Conservation (phyloP, 2,329 filamentous ascomycete genomes). For the Apiospora rasikravindrae region DNA sequence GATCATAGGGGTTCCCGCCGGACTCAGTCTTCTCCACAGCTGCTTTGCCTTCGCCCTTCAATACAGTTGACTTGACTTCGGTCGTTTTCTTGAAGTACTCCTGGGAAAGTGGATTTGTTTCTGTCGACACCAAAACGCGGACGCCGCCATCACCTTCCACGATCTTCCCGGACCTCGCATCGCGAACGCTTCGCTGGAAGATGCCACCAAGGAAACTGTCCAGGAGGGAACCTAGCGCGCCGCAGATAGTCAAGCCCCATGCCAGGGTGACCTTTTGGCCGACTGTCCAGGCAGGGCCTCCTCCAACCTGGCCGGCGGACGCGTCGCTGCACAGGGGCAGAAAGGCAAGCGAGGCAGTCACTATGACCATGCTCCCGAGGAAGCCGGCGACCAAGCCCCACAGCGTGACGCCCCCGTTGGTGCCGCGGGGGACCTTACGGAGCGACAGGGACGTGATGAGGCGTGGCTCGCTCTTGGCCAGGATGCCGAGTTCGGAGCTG, state of each 20-base stretch:
- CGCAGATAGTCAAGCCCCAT: slow-evolving; percentile 71
- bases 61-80: slow-evolving; percentile 46
- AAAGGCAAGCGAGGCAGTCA: slow-evolving; percentile 67
- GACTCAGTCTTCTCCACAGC: slow-evolving; percentile 43
- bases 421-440: slow-evolving; percentile 83
- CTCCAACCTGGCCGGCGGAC: slow-evolving; percentile 44
- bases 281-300: slow-evolving; percentile 55
- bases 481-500: slow-evolving; percentile 91
- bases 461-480: slow-evolving; percentile 76
- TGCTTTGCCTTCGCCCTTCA: slow-evolving; percentile 50
- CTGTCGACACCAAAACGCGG: slow-evolving; percentile 56
- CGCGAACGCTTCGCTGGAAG: slow-evolving; percentile 84
- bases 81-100: slow-evolving; percentile 41
- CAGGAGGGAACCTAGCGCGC: slow-evolving; percentile 78
- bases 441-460: slow-evolving; percentile 83
- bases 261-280: slow-evolving; percentile 53
- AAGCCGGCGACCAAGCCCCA: slow-evolving; percentile 76
- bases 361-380: slow-evolving; percentile 74
- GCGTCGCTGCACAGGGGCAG: slow-evolving; percentile 68
- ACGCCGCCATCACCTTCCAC: slow-evolving; percentile 83
- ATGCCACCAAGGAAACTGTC: slow-evolving; percentile 88
- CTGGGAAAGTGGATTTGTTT: slow-evolving; percentile 31
- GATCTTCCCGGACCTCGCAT: slow-evolving; percentile 82
- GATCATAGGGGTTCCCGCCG: slow-evolving; percentile 51
- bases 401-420: slow-evolving; percentile 88